Conservation (phyloP, 176 grass and related monocot species). For the Paspalum notatum region DNA sequence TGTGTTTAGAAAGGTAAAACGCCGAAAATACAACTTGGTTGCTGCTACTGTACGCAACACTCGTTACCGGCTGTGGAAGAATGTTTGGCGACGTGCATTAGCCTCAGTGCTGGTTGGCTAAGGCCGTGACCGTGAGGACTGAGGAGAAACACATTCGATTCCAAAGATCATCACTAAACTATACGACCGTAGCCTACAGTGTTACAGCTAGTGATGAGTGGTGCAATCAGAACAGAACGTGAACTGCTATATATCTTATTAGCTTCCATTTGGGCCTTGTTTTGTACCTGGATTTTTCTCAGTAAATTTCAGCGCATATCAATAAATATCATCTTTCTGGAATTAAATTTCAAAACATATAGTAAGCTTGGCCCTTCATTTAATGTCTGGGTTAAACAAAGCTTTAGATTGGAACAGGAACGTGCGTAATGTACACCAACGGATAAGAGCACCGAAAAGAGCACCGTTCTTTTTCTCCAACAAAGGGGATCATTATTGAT, state of each 20-base stretch:
- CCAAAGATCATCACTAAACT: not conserved
- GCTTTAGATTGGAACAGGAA: slow-evolving; percentile 1
- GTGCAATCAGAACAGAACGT: no score
- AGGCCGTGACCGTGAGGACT: no score
- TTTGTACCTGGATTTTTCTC: not conserved
- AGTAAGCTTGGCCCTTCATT: not conserved
- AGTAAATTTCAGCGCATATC: not conserved
- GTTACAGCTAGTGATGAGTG: no score
- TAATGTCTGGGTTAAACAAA: not conserved
- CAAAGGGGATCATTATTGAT: slow-evolving; percentile 11
- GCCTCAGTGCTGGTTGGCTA: slow-evolving; percentile 4
- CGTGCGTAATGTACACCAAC: not conserved
- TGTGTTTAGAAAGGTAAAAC: slow-evolving; percentile 30
- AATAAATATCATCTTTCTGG: not conserved
- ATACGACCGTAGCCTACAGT: no score
- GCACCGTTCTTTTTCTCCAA: slow-evolving; percentile 12
- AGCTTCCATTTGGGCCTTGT: no score
- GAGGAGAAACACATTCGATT: not conserved
- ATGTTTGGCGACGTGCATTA: slow-evolving; percentile 47
- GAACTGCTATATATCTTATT: no score
- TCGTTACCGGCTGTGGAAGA: slow-evolving; percentile 20
- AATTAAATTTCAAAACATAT: not conserved
- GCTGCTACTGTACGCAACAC: not conserved
- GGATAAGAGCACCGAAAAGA: slow-evolving; percentile 32
- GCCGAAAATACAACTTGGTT: slow-evolving; percentile 20